A percentile compares a stretch with the other conserved stretches of the same genome.
phyloP scores from a whole-genome alignment of 257 asterid genomes.

The Fraxinus cuspidata region DNA sequence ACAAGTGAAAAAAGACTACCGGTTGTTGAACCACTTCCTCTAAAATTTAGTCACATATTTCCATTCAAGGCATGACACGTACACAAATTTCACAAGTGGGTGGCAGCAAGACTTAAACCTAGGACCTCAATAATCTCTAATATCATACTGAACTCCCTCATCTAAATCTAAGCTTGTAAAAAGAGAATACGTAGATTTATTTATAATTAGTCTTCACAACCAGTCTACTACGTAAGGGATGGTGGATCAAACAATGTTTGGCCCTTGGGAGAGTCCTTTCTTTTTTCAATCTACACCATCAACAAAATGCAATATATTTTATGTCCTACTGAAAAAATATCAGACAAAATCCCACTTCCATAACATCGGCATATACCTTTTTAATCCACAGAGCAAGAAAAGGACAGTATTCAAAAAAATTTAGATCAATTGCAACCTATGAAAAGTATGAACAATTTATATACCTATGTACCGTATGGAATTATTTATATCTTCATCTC shows the following conservation, averaged over 20 bases:
- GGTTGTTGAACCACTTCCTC: no score
- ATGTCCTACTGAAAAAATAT: background rate
- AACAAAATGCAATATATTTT: background rate
- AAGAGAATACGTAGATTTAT: no score
- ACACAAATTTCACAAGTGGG: background rate
- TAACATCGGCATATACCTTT: background rate
- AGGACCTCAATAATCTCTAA: background rate
- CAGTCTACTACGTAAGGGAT: background rate
- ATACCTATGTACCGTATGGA: constrained; percentile 17
- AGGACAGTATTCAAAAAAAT: background rate
- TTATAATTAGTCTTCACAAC: background rate
- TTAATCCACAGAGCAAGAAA: background rate
- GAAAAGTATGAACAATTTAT: background rate
- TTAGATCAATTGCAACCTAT: background rate
- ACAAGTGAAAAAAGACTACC: background rate
- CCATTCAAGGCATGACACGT: no score
- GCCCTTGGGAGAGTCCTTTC: background rate
- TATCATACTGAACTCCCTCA: background rate
- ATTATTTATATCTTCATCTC: constrained; percentile 32
- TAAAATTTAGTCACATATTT: no score
- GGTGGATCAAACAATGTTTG: background rate
- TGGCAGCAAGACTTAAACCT: background rate
- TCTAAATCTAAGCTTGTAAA: background rate
- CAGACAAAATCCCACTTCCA: background rate
- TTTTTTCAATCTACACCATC: background rate